Base-by-base conservation (phyloP, 2,329 filamentous ascomycete genomes). In the Cucurbitaria berberidis region DNA sequence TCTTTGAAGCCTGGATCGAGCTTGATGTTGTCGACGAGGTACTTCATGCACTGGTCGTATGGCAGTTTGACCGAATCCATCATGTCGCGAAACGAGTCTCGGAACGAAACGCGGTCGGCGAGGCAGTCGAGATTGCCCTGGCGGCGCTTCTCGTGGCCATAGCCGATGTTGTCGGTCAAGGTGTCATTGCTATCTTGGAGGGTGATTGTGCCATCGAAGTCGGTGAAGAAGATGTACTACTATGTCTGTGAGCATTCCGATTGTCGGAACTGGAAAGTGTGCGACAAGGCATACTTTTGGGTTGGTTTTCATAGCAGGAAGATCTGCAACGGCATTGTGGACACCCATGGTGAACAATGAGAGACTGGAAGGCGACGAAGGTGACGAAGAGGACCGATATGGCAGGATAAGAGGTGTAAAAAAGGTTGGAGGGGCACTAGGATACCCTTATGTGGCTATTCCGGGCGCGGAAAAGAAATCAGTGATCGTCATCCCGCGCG, bases 181-280 rank as follows among this genome's bases (percentile, higher is more conserved):
- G 78, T 86, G 72, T 89, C 86, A 81, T 89, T 88, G 78, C 83
- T 86, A 75, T 89, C 86, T 69, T 85, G 80, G 51, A 86, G 83
- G 43, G 93, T 97, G 74, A 97, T 93, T 48, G 93, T 98, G 69
- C 95, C 95, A 77, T 99, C 95, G 74, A 98, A 98, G 79, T 99
- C 95, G 65, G 93, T 96, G 82, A 98, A 98, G 84, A 99, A 97
- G 81, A 99, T 93, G 81, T 91, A 90, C 78, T 91, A 27, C 15
- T 7, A 18, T 36, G 11, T 18, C 29, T 45, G 57, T 72, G 43
- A 67, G 59, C 9, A 15, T 55, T 56, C 50, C 42, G 49, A 55
- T 8, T 11, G 18, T 40, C 21, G 41, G 22, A 47, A 43, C 21
- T 24, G 13, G 1, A 18, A 26, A 10, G 35, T 18, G 16, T 35